phyloP scores from a whole-genome alignment of 2,329 filamentous ascomycete species.

The Hypoxylon sp. region DNA sequence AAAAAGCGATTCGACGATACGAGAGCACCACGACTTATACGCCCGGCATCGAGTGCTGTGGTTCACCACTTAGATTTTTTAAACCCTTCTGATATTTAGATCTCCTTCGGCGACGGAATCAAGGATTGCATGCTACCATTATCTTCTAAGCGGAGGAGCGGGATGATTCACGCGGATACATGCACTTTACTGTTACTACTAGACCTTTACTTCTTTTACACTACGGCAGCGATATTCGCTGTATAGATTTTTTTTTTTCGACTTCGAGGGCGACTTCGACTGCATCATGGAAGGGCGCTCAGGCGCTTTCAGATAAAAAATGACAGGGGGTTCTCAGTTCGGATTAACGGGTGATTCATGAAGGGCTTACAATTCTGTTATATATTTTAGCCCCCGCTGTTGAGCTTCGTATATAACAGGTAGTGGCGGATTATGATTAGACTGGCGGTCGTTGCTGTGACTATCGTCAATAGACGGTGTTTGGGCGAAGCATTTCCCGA shows the following conservation, averaged over 20 bases:
- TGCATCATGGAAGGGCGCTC: slow-evolving; percentile 30
- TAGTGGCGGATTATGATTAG: not conserved
- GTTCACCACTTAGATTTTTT: not conserved
- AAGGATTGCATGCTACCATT: slow-evolving; percentile 17
- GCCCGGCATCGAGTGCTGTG: not conserved
- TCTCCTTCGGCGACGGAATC: slow-evolving; percentile 23
- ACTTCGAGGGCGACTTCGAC: slow-evolving; percentile 27
- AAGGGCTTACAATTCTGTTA: slow-evolving; percentile 4
- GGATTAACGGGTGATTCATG: slow-evolving; percentile 18
- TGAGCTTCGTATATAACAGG: not conserved
- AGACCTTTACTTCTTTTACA: slow-evolving; percentile 3
- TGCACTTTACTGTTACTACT: slow-evolving; percentile 14
- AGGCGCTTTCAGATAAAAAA: slow-evolving; percentile 30
- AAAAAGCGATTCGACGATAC: not conserved
- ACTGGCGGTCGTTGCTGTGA: not conserved
- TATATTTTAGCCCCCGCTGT: not conserved
- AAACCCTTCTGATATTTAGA: slow-evolving; percentile 14
- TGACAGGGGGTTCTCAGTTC: slow-evolving; percentile 15
- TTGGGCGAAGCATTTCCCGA: not conserved
- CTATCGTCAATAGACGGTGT: not conserved
- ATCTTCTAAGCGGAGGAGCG: slow-evolving; percentile 1
- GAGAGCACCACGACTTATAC: slow-evolving; percentile 19
- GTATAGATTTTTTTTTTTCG: slow-evolving; percentile 24
- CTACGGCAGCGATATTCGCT: not conserved
- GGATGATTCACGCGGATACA: slow-evolving; percentile 11